These are phyloP conservation scores for Thraustochytrium striatum DNA, from an alignment of 352 stramenopile genomes.

Conservation along the genomic window DNA sequence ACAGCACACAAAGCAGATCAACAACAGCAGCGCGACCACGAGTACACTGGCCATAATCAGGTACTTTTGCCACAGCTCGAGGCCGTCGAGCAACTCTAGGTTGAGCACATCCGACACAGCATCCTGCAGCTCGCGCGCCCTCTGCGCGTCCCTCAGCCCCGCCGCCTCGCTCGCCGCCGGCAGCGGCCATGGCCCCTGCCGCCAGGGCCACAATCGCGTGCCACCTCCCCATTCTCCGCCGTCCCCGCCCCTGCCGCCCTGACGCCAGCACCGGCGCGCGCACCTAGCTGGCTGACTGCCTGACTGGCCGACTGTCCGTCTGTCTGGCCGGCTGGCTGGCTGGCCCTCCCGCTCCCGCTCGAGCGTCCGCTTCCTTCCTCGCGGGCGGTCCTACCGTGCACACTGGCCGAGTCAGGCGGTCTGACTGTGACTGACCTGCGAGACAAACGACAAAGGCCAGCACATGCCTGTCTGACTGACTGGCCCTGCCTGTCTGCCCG, in stretches of 20 bases:
- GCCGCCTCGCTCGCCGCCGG: background rate
- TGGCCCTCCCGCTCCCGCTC: too few species aligned
- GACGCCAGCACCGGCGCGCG: background rate
- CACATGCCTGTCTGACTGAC: too few species aligned
- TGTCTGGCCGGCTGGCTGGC: background rate
- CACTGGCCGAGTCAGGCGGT: too few species aligned
- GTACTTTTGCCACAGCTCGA: slow-evolving; percentile 6
- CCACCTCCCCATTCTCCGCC: background rate
- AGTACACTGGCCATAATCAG: background rate
- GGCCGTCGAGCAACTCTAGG: background rate
- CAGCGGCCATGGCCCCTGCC: background rate
- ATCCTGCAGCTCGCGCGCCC: background rate
- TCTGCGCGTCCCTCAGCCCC: background rate
- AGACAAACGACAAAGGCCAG: too few species aligned
- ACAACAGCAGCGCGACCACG: background rate
- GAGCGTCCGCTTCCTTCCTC: too few species aligned
- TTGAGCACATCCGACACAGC: background rate
- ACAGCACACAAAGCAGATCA: background rate
- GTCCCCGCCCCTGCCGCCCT: background rate
- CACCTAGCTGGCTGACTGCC: background rate
- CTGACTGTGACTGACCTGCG: too few species aligned
- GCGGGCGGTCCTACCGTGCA: too few species aligned
- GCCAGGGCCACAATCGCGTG: background rate
- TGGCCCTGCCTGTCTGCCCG: too few species aligned
- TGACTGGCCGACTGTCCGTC: background rate